These are phyloP conservation scores for Fraxinus sp. DNA, from an alignment of 305 asterid genomes.

Conservation along the genomic window DNA sequence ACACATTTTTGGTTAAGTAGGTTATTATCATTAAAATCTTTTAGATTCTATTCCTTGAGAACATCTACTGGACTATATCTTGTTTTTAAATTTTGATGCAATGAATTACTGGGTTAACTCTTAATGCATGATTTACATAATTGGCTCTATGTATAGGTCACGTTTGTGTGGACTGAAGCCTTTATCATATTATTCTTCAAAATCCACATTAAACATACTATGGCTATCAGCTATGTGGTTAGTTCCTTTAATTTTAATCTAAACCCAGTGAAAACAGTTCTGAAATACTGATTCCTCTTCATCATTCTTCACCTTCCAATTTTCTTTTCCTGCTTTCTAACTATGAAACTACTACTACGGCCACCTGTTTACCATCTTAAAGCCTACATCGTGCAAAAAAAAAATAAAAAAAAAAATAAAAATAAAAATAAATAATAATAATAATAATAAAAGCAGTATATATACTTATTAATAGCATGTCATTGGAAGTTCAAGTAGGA, in stretches of 20 bases:
- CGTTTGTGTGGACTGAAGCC: background rate
- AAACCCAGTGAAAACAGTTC: background rate
- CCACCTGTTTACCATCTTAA: background rate
- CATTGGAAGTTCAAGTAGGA: background rate
- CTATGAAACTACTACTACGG: background rate
- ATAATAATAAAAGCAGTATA: too few relatives aligned
- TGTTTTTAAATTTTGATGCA: background rate
- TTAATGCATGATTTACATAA: background rate
- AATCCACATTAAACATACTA: background rate
- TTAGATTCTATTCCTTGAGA: background rate
- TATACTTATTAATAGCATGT: background rate
- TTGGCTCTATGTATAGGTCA: background rate
- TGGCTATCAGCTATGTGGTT: background rate
- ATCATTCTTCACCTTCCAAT: background rate
- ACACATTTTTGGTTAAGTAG: slow-evolving; percentile 13
- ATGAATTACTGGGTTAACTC: background rate
- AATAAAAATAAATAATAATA: too few relatives aligned
- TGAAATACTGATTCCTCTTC: background rate
- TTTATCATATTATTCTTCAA: background rate
- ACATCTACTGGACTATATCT: background rate
- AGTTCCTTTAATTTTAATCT: background rate
- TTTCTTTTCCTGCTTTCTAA: background rate
- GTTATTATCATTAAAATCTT: slow-evolving; percentile 12
- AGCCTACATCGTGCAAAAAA: background rate
- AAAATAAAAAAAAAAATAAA: too few relatives aligned